A percentile compares a stretch with the other conserved stretches of the same genome.
These are phyloP conservation scores for Penicillium angulare DNA, from an alignment of 495 filamentous ascomycete species.

Conservation along the genomic window DNA sequence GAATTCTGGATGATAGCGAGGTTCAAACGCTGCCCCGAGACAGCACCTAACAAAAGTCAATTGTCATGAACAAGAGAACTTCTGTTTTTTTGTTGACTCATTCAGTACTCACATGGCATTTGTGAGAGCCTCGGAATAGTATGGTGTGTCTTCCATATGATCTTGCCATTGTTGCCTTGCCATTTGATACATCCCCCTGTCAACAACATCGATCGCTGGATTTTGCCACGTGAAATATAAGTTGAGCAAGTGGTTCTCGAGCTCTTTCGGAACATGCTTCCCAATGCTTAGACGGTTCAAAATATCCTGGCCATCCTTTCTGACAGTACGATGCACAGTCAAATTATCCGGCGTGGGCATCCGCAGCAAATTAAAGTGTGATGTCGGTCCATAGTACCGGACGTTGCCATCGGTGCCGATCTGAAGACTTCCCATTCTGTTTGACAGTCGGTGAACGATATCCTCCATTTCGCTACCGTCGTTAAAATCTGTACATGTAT, in stretches of 20 bases:
- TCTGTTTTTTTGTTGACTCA: too few species aligned
- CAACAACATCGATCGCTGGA: conserved; percentile 30
- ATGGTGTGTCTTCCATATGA: conserved; percentile 22
- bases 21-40: conserved; percentile 28
- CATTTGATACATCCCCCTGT: conserved; percentile 22
- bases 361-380: conserved; percentile 23
- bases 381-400: conserved; percentile 16
- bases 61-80: too few species aligned
- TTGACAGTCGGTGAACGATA: conserved; percentile 15
- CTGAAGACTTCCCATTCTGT: conserved; percentile 29
- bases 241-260: conserved; percentile 33
- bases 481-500: too few species aligned
- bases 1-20: conserved; percentile 23
- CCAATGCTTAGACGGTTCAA: conserved; percentile 16
- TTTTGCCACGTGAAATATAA: conserved; percentile 41
- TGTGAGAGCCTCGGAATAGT: conserved; percentile 33
- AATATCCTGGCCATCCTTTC: background rate
- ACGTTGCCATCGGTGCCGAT: conserved; percentile 15
- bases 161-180: conserved; percentile 9
- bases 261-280: conserved; percentile 7
- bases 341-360: conserved; percentile 4
- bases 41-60: too few species aligned
- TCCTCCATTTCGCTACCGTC: conserved; percentile 13
- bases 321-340: conserved; percentile 6
- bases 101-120: conserved; percentile 38